Conservation (phyloP, 352 stramenopile genomes). For the Pelagophyceae sp. region DNA sequence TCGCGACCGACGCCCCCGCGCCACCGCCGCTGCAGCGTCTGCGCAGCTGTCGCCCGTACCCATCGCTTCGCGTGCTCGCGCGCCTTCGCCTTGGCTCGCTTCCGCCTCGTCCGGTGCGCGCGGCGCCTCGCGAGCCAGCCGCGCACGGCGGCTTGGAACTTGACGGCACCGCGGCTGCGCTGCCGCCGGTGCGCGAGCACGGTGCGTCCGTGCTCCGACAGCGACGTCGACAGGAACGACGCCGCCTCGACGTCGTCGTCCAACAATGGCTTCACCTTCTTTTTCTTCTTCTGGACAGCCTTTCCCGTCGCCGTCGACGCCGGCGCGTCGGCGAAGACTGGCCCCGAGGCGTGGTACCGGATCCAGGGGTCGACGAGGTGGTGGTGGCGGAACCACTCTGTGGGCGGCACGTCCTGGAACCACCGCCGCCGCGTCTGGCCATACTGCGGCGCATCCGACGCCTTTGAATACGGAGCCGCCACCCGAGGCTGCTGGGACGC, state of each 20-base stretch:
- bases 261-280: not conserved
- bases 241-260: not conserved
- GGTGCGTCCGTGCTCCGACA: not conserved
- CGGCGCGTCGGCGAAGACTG: not conserved
- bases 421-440: not conserved
- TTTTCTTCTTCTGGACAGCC: not conserved
- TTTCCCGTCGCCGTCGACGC: not conserved
- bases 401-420: conserved; percentile 17
- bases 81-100: not conserved
- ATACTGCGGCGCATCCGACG: conserved; percentile 3
- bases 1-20: too few species aligned
- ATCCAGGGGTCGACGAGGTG: conserved; percentile 13
- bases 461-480: too few species aligned
- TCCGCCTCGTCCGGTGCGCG: not conserved
- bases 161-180: not conserved
- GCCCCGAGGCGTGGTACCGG: not conserved
- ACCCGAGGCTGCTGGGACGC: too few species aligned
- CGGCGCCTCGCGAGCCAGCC: not conserved
- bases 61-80: not conserved
- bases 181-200: not conserved
- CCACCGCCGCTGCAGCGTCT: too few species aligned
- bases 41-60: too few species aligned
- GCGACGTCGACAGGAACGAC: not conserved
- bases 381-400: conserved; percentile 16
- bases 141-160: not conserved